phyloP scores from a whole-genome alignment of 177 flowering plant genomes.

The Vitis hybrid region DNA sequence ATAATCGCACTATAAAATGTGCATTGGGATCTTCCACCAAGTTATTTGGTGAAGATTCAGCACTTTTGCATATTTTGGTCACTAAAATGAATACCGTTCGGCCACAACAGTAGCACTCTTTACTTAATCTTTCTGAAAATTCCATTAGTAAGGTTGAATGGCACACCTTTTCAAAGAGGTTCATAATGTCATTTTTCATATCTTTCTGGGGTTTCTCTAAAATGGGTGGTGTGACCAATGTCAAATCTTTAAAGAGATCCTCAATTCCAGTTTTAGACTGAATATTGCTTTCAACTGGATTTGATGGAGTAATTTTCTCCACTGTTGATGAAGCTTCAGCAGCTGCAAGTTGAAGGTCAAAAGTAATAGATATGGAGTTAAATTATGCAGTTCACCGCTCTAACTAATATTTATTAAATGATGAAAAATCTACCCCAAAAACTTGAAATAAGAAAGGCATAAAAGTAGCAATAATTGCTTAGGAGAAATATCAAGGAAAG shows the following conservation, averaged over 20 bases:
- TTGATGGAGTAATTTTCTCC: constrained; percentile 6
- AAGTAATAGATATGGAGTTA: not conserved
- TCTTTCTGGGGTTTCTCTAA: constrained; percentile 12
- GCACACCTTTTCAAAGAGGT: constrained; percentile 23
- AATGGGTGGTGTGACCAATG: constrained; percentile 9
- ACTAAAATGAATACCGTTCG: not conserved
- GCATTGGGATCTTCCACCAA: not conserved
- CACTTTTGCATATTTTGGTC: not conserved
- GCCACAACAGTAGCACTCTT: not conserved
- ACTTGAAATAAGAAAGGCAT: not conserved
- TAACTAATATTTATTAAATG: no score
- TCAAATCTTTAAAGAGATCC: constrained; percentile 22
- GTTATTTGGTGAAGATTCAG: not conserved
- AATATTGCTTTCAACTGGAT: constrained; percentile 7
- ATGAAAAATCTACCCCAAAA: not conserved
- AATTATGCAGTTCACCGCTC: not conserved
- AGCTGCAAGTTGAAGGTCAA: constrained; percentile 13
- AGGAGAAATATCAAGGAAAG: not conserved
- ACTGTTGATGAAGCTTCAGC: not conserved
- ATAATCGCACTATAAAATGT: not conserved
- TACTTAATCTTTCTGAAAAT: no score
- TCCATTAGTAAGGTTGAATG: not conserved
- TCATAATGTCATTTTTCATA: constrained; percentile 21
- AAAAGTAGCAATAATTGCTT: not conserved
- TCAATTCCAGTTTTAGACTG: constrained; percentile 17